Percentiles rank a stretch among this genome's conserved stretches.
Conservation (phyloP, 371 early-diverging fungal species). For the Furculomyces boomerangus region DNA sequence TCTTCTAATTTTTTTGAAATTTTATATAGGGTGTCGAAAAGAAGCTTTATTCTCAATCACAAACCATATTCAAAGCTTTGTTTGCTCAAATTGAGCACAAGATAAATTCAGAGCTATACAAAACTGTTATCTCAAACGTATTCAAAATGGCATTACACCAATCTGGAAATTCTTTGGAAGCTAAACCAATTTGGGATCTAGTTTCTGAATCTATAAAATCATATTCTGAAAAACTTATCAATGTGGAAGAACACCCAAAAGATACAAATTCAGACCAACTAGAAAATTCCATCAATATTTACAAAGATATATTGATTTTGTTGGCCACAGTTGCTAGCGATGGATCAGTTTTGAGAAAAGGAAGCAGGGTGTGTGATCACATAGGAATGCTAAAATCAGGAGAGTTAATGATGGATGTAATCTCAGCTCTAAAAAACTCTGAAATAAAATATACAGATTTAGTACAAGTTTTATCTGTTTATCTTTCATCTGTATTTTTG, state of each 20-base stretch:
- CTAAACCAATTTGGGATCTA: background rate
- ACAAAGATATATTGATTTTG: background rate
- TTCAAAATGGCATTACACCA: background rate
- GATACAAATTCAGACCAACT: background rate
- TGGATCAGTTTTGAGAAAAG: background rate
- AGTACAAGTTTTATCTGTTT: background rate
- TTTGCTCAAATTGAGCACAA: constrained; percentile 8
- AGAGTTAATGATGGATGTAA: background rate
- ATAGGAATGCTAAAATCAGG: background rate
- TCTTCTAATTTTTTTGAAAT: background rate
- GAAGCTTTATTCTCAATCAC: constrained; percentile 35
- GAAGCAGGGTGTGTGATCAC: background rate
- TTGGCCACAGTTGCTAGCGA: background rate
- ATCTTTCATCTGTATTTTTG: background rate
- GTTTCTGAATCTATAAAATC: background rate
- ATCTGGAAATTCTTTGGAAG: background rate
- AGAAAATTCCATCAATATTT: background rate
- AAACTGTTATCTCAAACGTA: background rate
- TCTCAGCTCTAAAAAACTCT: background rate
- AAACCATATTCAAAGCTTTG: constrained; percentile 28
- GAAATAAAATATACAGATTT: background rate
- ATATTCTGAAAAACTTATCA: background rate
- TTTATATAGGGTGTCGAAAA: constrained; percentile 29
- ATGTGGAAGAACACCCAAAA: background rate
- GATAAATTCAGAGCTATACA: background rate